A percentile compares a stretch with the other conserved stretches of the same genome.
Conservation (phyloP, 78 protist species). For the Dictyostelium discoideum region DNA sequence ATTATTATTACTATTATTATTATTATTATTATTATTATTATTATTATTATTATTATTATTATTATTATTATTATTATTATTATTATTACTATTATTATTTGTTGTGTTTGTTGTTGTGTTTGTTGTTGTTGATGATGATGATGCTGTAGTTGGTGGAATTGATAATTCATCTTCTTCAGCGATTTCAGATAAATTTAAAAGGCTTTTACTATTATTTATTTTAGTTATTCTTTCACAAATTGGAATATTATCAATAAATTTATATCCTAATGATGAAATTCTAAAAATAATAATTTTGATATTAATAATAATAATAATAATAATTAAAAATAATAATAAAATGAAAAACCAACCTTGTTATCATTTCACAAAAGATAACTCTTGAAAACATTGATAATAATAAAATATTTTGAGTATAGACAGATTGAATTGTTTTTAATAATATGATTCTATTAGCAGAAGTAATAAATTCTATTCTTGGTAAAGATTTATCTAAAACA, state of each 20-base stretch:
- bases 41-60: not conserved
- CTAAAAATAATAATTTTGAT: not conserved
- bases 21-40: not conserved
- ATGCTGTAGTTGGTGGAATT: not conserved
- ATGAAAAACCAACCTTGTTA: not conserved
- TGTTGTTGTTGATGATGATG: not conserved
- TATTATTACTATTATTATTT: not conserved
- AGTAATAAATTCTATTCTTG: constrained; percentile 33
- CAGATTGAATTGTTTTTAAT: constrained; percentile 16
- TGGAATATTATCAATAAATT: constrained; percentile 6
- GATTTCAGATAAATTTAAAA: not conserved
- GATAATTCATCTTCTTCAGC: not conserved
- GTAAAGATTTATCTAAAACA: constrained; percentile 27
- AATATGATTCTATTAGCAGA: constrained; percentile 16
- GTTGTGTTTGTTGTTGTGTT: not conserved
- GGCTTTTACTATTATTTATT: not conserved
- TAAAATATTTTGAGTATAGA: not conserved
- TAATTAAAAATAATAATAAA: no score
- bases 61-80: not conserved
- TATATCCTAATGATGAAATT: constrained; percentile 36
- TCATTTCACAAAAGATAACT: constrained; percentile 62
- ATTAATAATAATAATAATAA: no score
- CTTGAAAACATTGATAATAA: constrained; percentile 40
- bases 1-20: not conserved
- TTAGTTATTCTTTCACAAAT: constrained; percentile 9